These are phyloP conservation scores for Fomitopsis serialis DNA, from an alignment of 768 basidiomycete genomes.

Conservation along the genomic window DNA sequence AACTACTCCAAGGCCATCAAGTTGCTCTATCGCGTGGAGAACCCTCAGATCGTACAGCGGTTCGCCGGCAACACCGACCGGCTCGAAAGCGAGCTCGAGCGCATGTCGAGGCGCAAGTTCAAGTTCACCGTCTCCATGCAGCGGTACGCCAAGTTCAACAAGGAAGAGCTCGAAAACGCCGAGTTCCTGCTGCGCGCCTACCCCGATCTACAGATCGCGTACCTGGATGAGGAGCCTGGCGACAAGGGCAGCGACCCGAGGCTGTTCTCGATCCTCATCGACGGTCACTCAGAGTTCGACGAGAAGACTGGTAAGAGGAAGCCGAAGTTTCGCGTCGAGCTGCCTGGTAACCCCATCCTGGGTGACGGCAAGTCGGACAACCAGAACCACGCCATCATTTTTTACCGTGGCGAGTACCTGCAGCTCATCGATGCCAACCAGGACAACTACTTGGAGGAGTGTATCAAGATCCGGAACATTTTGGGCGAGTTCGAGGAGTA, in stretches of 20 bases:
- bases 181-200: conserved; percentile 97
- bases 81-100: conserved; percentile 91
- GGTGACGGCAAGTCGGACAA: conserved; percentile 99
- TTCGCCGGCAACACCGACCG: conserved; percentile 97
- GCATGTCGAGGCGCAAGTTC: conserved; percentile 97
- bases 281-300: conserved; percentile 94
- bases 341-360: conserved; percentile 97
- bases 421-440: conserved; percentile 99
- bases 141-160: conserved; percentile 97
- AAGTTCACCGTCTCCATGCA: conserved; percentile 99
- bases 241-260: conserved; percentile 83
- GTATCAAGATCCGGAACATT: conserved; percentile 96
- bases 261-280: conserved; percentile 90
- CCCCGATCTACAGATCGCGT: conserved; percentile 97
- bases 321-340: conserved; percentile 96
- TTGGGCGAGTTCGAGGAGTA: conserved; percentile 98
- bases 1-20: conserved; percentile 99
- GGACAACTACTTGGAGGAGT: conserved; percentile 99
- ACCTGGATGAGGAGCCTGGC: conserved; percentile 93
- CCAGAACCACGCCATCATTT: conserved; percentile 98
- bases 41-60: conserved; percentile 93
- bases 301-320: conserved; percentile 83
- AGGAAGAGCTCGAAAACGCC: conserved; percentile 97
- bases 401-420: conserved; percentile 98
- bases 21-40: conserved; percentile 96